Percentiles rank a stretch among this genome's conserved stretches.
Conservation (phyloP, 805 yeast species). For the Sporopachydermia lactativora region DNA sequence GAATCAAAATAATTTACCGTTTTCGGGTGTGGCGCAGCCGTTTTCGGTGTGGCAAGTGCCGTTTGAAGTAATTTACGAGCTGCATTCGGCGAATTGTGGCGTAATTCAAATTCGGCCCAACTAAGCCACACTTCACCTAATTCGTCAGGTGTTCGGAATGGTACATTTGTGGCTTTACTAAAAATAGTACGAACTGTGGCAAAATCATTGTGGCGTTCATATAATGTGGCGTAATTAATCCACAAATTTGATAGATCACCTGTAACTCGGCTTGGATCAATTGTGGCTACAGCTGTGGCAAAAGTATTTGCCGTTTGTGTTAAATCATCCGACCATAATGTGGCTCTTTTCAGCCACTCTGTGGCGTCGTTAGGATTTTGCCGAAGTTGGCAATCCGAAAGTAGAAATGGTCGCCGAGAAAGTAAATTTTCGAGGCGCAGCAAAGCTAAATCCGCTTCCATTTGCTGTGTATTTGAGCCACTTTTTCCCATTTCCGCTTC, state of each 20-base stretch:
- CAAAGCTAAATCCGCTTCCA: constrained; percentile 30
- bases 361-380: constrained; percentile 46
- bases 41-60: constrained; percentile 28
- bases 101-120: constrained; percentile 61
- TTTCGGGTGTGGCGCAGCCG: too few relatives aligned
- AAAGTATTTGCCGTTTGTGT: constrained; percentile 40
- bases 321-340: constrained; percentile 25
- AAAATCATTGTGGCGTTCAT: constrained; percentile 39
- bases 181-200: constrained; percentile 48
- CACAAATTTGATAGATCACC: constrained; percentile 43
- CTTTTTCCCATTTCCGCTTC: constrained; percentile 10
- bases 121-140: constrained; percentile 54
- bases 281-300: constrained; percentile 48
- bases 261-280: constrained; percentile 42
- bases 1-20: constrained; percentile 25
- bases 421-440: constrained; percentile 38
- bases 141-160: constrained; percentile 47
- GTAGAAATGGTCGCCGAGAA: constrained; percentile 37
- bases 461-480: constrained; percentile 10
- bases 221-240: constrained; percentile 54
- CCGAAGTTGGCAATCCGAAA: constrained; percentile 55
- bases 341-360: constrained; percentile 55
- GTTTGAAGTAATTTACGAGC: constrained; percentile 27
- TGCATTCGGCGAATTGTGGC: constrained; percentile 30
- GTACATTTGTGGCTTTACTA: constrained; percentile 56